A percentile compares a stretch with the other conserved stretches of the same genome.
Conservation (phyloP, 2,329 filamentous ascomycete species). For the Pestalotiopsis fici region DNA sequence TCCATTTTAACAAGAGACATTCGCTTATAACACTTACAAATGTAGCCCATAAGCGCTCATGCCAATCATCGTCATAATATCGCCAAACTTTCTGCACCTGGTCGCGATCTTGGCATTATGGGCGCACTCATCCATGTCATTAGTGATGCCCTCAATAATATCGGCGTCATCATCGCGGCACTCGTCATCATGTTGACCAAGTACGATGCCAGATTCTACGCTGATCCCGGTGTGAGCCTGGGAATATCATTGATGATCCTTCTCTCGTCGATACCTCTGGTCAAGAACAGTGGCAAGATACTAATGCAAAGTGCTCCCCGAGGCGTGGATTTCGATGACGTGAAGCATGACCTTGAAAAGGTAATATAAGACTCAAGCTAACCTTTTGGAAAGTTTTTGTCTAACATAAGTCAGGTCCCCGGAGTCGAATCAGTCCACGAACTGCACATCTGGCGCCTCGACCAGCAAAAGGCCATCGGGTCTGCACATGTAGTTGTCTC, state of each 20-base stretch:
- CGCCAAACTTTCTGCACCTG: conserved; percentile 30
- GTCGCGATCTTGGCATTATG: conserved; percentile 68
- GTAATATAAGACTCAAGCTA: conserved; percentile 32
- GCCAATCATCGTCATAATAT: conserved; percentile 50
- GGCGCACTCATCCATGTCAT: conserved; percentile 72
- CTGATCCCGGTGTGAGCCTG: conserved; percentile 69
- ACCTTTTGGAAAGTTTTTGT: background rate
- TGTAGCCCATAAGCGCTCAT: conserved; percentile 37
- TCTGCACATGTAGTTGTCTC: conserved; percentile 69
- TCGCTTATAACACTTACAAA: background rate
- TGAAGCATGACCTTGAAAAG: conserved; percentile 70
- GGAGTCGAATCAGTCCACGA: conserved; percentile 71
- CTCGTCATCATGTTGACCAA: conserved; percentile 67
- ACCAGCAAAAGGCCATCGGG: conserved; percentile 70
- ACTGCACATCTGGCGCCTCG: conserved; percentile 73
- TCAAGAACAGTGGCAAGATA: conserved; percentile 64
- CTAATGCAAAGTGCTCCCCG: conserved; percentile 67
- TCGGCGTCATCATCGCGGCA: conserved; percentile 72
- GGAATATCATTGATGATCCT: conserved; percentile 76
- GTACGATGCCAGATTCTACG: conserved; percentile 64
- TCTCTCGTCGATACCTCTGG: conserved; percentile 61
- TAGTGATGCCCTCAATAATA: conserved; percentile 74
- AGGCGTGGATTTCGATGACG: conserved; percentile 60
- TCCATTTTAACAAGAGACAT: background rate
- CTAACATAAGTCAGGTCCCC: conserved; percentile 49